Evolutionary conservation across 768 basidiomycete species (phyloP), one percentile per base, ranked within the genome.

Genomic region (Dendrothele bispora): DNA sequence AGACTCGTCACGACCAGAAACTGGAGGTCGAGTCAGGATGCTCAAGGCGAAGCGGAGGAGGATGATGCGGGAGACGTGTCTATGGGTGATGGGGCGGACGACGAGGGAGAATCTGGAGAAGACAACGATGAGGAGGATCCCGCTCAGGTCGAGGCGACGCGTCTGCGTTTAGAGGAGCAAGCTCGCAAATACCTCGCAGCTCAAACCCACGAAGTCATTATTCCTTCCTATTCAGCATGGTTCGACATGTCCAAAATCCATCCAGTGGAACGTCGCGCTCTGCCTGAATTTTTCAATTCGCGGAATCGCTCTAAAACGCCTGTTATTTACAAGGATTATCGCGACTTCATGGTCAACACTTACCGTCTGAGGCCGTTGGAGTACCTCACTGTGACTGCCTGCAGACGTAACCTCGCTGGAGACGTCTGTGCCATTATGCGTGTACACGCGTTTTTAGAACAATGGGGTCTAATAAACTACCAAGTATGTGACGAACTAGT

Each of bases 291-390:
- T 77, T 99, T 99, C 81, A 94, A 92, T 64, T 90, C 89, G 37
- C 79, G 92, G 44, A 98, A 98, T 66, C 72, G 95, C 47, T 89
- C 86, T 52, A 99, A 99, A 71, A 97, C 95, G 2, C 95, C 97
- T 0, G 78, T 90, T 17, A 93, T 98, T 52, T 99, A 98, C 76
- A 98, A 98, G 67, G 95, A 99, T 65, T 99, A 99, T 61, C 84
- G 97, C 51, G 95, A 99, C 75, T 99, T 99, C 58, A 99, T 99
- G 95, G 83, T 99, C 66, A 98, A 99, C 71, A 94, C 97, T 1
- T 98, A 98, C 68, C 79, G 97, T 42, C 76, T 99, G 30, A 79
- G 97, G 42, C 97, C 97, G 2, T 80, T 80, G 20, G 97, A 99
- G 64, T 99, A 99, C 59, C 78, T 99, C 49, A 99, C 97, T 15